These are phyloP conservation scores for Raphidocelis subcapitata DNA, from an alignment of 139 green algal genomes.

Conservation along the genomic window DNA sequence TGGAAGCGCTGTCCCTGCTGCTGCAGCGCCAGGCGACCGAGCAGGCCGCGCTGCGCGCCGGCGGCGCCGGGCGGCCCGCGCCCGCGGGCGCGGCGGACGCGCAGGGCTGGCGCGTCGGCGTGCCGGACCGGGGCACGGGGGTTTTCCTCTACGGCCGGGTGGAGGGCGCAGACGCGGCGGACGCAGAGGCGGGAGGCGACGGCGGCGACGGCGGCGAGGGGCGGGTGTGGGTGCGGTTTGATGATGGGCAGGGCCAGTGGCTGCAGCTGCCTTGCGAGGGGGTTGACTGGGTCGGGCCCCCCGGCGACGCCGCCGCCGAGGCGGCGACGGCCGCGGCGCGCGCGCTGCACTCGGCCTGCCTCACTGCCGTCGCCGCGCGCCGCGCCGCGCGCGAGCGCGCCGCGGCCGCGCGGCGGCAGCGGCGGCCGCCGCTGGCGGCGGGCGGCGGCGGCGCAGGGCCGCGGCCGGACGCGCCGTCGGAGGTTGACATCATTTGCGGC, in stretches of 20 bases:
- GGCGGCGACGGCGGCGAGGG: too few species aligned
- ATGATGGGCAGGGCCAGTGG: slow-evolving; percentile 55
- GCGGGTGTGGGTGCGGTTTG: slow-evolving; percentile 53
- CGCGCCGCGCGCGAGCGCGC: too few species aligned
- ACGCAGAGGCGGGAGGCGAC: too few species aligned
- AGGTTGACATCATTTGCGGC: slow-evolving; percentile 68
- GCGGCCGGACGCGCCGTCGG: slow-evolving; percentile 25
- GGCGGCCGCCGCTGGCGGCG: background rate
- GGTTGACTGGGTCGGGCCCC: slow-evolving; percentile 28
- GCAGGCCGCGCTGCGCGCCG: background rate
- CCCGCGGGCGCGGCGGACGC: background rate
- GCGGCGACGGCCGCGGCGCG: too few species aligned
- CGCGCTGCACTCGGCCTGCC: too few species aligned
- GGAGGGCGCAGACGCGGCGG: slow-evolving; percentile 5
- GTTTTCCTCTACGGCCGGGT: slow-evolving; percentile 50
- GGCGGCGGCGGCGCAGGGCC: slow-evolving; percentile 14
- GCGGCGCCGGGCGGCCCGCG: background rate
- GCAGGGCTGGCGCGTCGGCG: slow-evolving; percentile 30
- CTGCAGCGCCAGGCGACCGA: slow-evolving; percentile 28
- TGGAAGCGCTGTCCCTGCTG: slow-evolving; percentile 17
- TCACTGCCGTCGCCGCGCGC: too few species aligned
- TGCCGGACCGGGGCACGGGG: slow-evolving; percentile 31
- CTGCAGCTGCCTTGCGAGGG: slow-evolving; percentile 33
- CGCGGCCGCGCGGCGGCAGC: background rate
- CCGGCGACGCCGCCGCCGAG: background rate